Evolutionary conservation across 768 basidiomycete genomes (phyloP).

Genomic region (Lactarius tabidus): DNA sequence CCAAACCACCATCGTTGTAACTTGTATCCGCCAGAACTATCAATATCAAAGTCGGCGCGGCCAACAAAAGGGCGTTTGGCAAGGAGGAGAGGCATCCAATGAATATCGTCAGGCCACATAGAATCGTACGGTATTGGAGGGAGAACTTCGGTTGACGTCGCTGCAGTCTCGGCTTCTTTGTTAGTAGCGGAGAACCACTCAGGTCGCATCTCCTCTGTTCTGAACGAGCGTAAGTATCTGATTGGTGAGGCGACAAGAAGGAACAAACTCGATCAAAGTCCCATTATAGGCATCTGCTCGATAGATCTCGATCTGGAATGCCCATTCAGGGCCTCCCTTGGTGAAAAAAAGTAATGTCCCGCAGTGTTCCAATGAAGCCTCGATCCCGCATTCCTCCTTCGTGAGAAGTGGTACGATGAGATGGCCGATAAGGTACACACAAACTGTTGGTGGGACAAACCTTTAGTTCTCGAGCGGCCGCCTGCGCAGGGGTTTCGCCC

Average conservation of each 20-base stretch:
- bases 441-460: slow-evolving; percentile 31
- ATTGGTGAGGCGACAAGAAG: slow-evolving; percentile 1
- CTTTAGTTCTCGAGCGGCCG: slow-evolving; percentile 72
- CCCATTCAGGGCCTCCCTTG: slow-evolving; percentile 46
- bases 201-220: slow-evolving; percentile 86
- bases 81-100: slow-evolving; percentile 67
- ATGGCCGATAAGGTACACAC: too few species aligned
- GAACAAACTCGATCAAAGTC: slow-evolving; percentile 58
- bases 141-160: slow-evolving; percentile 8
- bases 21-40: slow-evolving; percentile 12
- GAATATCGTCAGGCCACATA: slow-evolving; percentile 60
- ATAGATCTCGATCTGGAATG: slow-evolving; percentile 72
- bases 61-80: slow-evolving; percentile 43
- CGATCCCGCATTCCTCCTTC: slow-evolving; percentile 83
- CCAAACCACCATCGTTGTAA: slow-evolving; percentile 26
- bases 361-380: slow-evolving; percentile 55
- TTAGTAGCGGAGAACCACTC: slow-evolving; percentile 59
- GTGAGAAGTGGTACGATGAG: background rate
- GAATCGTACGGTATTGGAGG: slow-evolving; percentile 55
- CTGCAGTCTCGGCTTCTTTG: slow-evolving; percentile 5
- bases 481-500: slow-evolving; percentile 62
- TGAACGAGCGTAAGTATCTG: slow-evolving; percentile 30
- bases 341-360: slow-evolving; percentile 64
- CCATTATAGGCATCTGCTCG: slow-evolving; percentile 60
- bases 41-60: slow-evolving; percentile 41